A percentile compares a stretch with the other conserved stretches of the same genome.
phyloP scores from a whole-genome alignment of 2,329 filamentous ascomycete genomes.

The Cercospora sesami region DNA sequence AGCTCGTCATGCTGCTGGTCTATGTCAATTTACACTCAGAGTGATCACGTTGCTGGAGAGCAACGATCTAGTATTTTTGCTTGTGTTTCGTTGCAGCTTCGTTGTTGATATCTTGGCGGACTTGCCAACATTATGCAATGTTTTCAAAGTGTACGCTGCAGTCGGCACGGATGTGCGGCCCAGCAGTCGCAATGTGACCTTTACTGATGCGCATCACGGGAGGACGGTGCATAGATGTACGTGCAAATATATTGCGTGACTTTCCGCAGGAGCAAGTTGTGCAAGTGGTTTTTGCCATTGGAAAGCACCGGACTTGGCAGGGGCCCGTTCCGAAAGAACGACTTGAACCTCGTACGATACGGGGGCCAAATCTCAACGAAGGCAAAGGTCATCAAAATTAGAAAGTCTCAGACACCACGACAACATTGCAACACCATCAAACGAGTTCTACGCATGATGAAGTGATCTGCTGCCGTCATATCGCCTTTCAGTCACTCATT shows the following conservation, averaged over 20 bases:
- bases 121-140: background rate
- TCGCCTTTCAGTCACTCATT: background rate
- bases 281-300: background rate
- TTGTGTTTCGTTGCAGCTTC: background rate
- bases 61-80: background rate
- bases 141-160: background rate
- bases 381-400: background rate
- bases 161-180: background rate
- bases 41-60: background rate
- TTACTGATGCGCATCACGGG: background rate
- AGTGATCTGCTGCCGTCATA: background rate
- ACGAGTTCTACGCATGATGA: background rate
- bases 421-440: background rate
- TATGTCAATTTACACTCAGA: background rate
- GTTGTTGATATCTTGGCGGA: background rate
- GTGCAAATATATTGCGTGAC: background rate
- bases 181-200: background rate
- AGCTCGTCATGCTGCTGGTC: background rate
- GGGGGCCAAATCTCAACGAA: background rate
- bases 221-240: background rate
- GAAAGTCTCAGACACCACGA: background rate
- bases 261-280: background rate
- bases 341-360: constrained; percentile 1
- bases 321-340: background rate
- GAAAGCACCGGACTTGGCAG: constrained; percentile 1